Conservation (phyloP, 2,329 filamentous ascomycete species). For the Phaeosphaeria sp. region DNA sequence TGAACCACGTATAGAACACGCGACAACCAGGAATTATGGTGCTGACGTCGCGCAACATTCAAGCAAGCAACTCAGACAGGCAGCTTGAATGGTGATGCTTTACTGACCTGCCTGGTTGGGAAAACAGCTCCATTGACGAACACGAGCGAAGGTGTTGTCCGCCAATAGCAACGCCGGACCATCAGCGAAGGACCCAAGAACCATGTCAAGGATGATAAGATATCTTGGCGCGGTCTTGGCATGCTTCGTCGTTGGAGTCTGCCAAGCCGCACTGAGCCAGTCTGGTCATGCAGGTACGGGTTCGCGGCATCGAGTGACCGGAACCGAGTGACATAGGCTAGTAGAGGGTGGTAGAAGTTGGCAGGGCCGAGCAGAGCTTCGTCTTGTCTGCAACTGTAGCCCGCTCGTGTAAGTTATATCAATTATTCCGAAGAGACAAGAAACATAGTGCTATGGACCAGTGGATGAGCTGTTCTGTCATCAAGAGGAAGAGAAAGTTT, state of each 20-base stretch:
- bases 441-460: no score
- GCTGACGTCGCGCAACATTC: conserved; percentile 14
- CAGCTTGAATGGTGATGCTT: conserved; percentile 10
- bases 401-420: no score
- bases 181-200: conserved; percentile 22
- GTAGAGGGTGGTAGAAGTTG: background rate
- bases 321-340: no score
- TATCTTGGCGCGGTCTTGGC: conserved; percentile 33
- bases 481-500: no score
- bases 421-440: no score
- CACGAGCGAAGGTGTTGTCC: conserved; percentile 9
- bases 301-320: background rate
- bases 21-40: conserved; percentile 15
- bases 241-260: conserved; percentile 16
- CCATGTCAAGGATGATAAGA: conserved; percentile 37
- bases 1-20: conserved; percentile 5
- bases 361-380: background rate
- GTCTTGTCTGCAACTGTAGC: no score
- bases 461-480: no score
- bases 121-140: conserved; percentile 11
- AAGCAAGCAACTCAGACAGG: conserved; percentile 17
- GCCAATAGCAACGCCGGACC: conserved; percentile 19
- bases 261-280: conserved; percentile 21
- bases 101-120: conserved; percentile 27
- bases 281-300: conserved; percentile 14